Evolutionary conservation across 2,329 filamentous ascomycete species (phyloP).

Genomic region (Scedosporium minutisporum): DNA sequence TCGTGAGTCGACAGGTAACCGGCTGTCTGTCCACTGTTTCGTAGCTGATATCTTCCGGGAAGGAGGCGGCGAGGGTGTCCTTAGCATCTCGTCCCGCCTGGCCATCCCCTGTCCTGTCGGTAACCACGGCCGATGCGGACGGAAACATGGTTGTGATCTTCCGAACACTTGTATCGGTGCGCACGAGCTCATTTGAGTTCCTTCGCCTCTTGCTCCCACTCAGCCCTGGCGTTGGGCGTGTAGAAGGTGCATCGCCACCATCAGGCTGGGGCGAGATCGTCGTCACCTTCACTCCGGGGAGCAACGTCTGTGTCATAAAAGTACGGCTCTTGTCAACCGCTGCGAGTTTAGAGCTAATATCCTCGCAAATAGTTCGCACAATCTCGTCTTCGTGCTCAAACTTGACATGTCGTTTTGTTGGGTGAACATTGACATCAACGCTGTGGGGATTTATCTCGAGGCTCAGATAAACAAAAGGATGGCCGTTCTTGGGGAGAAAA

Average conservation of each 20-base stretch:
- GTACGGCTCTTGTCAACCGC: conserved; percentile 88
- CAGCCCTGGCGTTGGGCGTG: conserved; percentile 21
- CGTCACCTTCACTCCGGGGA: conserved; percentile 51
- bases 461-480: conserved; percentile 87
- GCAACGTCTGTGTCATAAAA: conserved; percentile 85
- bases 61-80: conserved; percentile 23
- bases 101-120: conserved; percentile 5
- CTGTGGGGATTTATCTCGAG: conserved; percentile 85
- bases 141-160: conserved; percentile 97
- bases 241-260: conserved; percentile 17
- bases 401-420: conserved; percentile 93
- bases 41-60: conserved; percentile 52
- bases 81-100: conserved; percentile 13
- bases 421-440: conserved; percentile 96
- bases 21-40: conserved; percentile 60
- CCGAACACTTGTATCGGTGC: conserved; percentile 77
- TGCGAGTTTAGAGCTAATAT: conserved; percentile 68
- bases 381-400: conserved; percentile 98
- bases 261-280: conserved; percentile 12
- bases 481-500: conserved; percentile 86
- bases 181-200: conserved; percentile 66
- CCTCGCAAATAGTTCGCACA: conserved; percentile 71
- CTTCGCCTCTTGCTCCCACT: conserved; percentile 29
- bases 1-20: conserved; percentile 65
- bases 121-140: conserved; percentile 25